These are phyloP conservation scores for Tuber umbilicatum DNA, from an alignment of 495 filamentous ascomycete genomes.

Conservation along the genomic window DNA sequence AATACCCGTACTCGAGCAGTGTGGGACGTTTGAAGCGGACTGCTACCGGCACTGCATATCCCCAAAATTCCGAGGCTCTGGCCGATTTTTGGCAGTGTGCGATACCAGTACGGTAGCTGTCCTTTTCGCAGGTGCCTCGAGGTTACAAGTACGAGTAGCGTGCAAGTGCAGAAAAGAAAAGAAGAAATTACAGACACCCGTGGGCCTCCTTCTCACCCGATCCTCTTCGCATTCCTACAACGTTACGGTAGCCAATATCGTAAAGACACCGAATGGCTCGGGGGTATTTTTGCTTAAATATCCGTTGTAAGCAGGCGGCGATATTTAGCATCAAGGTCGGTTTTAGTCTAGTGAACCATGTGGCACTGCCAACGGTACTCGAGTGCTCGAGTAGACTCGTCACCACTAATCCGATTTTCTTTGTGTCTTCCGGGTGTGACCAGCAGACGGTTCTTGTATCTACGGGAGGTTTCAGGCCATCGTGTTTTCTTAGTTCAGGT, in stretches of 20 bases:
- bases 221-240: not conserved
- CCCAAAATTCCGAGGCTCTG: not conserved
- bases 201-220: not conserved
- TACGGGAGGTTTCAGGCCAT: constrained; percentile 26
- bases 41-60: not conserved
- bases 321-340: not conserved
- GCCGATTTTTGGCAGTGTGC: not conserved
- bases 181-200: not conserved
- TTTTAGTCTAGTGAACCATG: not conserved
- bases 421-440: not conserved
- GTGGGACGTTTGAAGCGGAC: not conserved
- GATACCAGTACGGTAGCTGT: not conserved
- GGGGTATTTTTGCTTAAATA: not conserved
- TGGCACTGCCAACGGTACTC: constrained; percentile 2
- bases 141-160: not conserved
- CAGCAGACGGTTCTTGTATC: not conserved
- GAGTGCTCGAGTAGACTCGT: too few relatives aligned
- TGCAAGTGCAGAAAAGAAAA: not conserved
- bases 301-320: not conserved
- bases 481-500: constrained; percentile 10
- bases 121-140: not conserved
- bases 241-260: not conserved
- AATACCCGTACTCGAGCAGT: too few relatives aligned
- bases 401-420: not conserved
- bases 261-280: not conserved